These are phyloP conservation scores for Exsudoporus frostii DNA, from an alignment of 768 basidiomycete species.

Conservation along the genomic window DNA sequence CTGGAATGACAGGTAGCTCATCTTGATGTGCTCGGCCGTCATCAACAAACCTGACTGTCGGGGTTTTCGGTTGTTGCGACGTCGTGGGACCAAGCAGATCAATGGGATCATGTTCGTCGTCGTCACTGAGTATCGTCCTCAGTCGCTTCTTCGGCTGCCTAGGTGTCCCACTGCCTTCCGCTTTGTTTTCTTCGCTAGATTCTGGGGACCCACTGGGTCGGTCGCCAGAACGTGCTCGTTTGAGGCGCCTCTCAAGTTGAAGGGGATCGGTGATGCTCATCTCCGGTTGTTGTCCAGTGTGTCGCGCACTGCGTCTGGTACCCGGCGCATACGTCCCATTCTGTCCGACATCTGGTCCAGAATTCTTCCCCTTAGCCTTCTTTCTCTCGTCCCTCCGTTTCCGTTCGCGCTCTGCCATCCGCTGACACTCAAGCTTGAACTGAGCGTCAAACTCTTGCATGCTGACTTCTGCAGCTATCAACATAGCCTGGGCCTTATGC, in stretches of 20 bases:
- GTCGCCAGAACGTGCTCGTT: slow-evolving; percentile 63
- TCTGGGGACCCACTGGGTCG: slow-evolving; percentile 47
- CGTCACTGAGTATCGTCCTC: slow-evolving; percentile 42
- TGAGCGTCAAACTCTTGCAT: slow-evolving; percentile 80
- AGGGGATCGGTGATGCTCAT: slow-evolving; percentile 71
- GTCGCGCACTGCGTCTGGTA: slow-evolving; percentile 68
- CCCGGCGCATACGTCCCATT: slow-evolving; percentile 43
- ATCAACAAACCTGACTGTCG: slow-evolving; percentile 52
- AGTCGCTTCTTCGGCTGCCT: slow-evolving; percentile 53
- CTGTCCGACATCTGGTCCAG: slow-evolving; percentile 22
- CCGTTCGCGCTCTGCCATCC: slow-evolving; percentile 77
- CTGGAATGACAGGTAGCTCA: slow-evolving; percentile 13
- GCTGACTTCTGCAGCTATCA: slow-evolving; percentile 80
- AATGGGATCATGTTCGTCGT: slow-evolving; percentile 49
- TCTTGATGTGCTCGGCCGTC: slow-evolving; percentile 20
- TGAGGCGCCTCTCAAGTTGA: slow-evolving; percentile 69
- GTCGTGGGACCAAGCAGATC: slow-evolving; percentile 33
- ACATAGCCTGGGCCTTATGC: slow-evolving; percentile 85
- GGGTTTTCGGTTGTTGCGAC: slow-evolving; percentile 33
- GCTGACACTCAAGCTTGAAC: slow-evolving; percentile 79
- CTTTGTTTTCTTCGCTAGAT: slow-evolving; percentile 42
- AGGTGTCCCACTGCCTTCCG: slow-evolving; percentile 38
- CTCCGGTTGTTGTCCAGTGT: slow-evolving; percentile 71
- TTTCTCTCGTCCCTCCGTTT: slow-evolving; percentile 55
- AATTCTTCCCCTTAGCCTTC: slow-evolving; percentile 35